Evolutionary conservation across 306 rosid species (phyloP), one percentile per base, ranked within the genome.

Genomic region (Dalbergia oliveri): DNA sequence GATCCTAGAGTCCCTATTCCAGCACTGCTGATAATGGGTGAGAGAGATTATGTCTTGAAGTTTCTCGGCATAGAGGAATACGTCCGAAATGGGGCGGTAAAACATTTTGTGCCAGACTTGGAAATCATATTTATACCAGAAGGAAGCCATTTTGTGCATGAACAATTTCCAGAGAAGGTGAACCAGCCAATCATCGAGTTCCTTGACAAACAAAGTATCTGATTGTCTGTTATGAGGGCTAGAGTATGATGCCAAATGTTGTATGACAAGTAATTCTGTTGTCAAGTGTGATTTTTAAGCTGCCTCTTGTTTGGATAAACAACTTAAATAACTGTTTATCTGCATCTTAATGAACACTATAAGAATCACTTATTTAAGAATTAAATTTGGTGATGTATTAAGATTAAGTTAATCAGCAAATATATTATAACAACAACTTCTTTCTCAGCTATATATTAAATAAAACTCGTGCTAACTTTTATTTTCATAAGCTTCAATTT

Each of bases 81-180:
- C 57, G 79, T 89, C 64, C 34, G 84, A 50, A 79, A 86, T 31
- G 91, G 84, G 61, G 67, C 69, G 5, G 83, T 85, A 77, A 89
- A 88, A 67, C 75, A 89, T 0, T 59, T 81, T 63, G 92, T 88
- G 43, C 89, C 97, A 0, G 67, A 86, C 59, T 78, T 88, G 82
- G 91, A 91, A 10, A 79, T 74, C 58, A 73, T 54, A 21, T 86
- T 13, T 75, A 11, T 86, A 31, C 83, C 84, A 31, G 91, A 89
- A 64, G 97, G 97, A 67, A 69, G 35, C 16, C 97, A 88, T 72
- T 91, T 88, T 82, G 83, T 86, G 47, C 89, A 82, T 4, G 92
- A 91, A 69, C 94, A 89, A 72, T 59, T 82, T 26, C 92, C 90
- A 6, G 83, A 89, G 66, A 77, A 88, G 76, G 81, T 89, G 50